Base-by-base conservation (phyloP, 2,329 filamentous ascomycete species). In the Westerdykella sp. region DNA sequence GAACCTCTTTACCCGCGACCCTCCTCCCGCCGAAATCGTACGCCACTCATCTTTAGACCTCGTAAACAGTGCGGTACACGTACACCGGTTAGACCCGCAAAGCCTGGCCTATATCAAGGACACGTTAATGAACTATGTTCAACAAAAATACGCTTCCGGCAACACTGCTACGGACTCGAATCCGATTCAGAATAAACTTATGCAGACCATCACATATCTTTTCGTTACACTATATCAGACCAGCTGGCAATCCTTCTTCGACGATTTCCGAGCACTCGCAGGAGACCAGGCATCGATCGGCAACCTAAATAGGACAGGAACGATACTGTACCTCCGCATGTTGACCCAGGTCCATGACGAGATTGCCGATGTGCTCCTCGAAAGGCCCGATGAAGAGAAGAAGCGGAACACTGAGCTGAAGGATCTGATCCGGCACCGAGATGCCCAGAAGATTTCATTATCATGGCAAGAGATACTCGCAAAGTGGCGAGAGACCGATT, bases 261-360 rank as follows among this genome's bases (percentile, higher is more conserved):
- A 95, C 59, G 93, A 98, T 63, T 86, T 97, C 55, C 74, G 93
- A 48, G 77, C 78, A 45, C 70, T 98, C 53, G 88, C 90, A 6
- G 79, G 78, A 46, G 77, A 80, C 50, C 79, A 79, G 52, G 72
- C 74, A 34, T 58, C 59, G 15, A 67, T 71, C 35, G 70, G 69
- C 39, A 78, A 74, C 50, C 81, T 88, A 62, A 95, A 95, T 62
- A 69, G 81, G 31, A 66, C 77, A 1, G 91, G 87, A 3, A 85
- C 93, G 38, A 73, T 90, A 28, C 80, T 98, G 56, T 97, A 96
- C 69, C 78, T 98, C 43, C 85, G 91, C 40, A 81, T 96, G 50
- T 77, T 97, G 37, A 80, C 84, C 52, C 93, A 90, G 28, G 84
- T 98, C 37, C 93, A 98, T 62, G 93, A 98, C 58, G 93, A 98